phyloP scores from a whole-genome alignment of 164 flowering plant genomes.

The Berberis vulgaris region DNA sequence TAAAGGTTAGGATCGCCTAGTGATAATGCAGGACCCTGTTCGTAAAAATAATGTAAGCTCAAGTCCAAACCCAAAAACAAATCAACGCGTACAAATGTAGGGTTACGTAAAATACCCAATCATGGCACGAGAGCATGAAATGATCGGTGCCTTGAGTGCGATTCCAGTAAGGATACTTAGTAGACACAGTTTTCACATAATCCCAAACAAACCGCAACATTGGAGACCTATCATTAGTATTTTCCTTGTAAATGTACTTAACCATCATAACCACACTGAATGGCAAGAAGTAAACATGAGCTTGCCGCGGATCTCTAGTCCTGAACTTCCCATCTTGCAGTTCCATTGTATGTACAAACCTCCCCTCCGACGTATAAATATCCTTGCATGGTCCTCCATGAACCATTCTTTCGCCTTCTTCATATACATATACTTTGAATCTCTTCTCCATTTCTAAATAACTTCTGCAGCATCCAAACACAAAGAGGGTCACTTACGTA shows the following conservation, averaged over 20 bases:
- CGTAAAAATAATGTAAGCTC: no score
- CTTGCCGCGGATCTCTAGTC: slow-evolving; percentile 21
- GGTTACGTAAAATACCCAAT: slow-evolving; percentile 25
- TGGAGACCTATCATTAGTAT: slow-evolving; percentile 17
- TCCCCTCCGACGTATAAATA: slow-evolving; percentile 54
- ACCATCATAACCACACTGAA: slow-evolving; percentile 33
- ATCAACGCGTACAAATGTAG: no score
- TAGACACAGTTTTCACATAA: slow-evolving; percentile 14
- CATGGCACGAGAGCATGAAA: slow-evolving; percentile 55
- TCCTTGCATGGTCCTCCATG: background rate
- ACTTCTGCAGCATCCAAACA: no score
- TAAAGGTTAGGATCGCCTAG: slow-evolving; percentile 35
- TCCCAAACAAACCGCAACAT: slow-evolving; percentile 13
- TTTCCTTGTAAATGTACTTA: slow-evolving; percentile 12
- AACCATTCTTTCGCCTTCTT: no score
- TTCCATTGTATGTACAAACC: slow-evolving; percentile 48
- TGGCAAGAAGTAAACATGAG: slow-evolving; percentile 36
- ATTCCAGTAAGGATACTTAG: slow-evolving; percentile 37
- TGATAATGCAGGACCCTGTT: slow-evolving; percentile 58
- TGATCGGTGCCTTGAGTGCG: slow-evolving; percentile 40
- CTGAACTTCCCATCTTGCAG: background rate
- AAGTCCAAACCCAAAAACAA: no score
- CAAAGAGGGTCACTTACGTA: no score
- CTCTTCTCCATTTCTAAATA: no score
- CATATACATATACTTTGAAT: no score